Evolutionary conservation across 805 yeast genomes (phyloP), one percentile per base, ranked within the genome.

Genomic region (Suhomyces sp.): DNA sequence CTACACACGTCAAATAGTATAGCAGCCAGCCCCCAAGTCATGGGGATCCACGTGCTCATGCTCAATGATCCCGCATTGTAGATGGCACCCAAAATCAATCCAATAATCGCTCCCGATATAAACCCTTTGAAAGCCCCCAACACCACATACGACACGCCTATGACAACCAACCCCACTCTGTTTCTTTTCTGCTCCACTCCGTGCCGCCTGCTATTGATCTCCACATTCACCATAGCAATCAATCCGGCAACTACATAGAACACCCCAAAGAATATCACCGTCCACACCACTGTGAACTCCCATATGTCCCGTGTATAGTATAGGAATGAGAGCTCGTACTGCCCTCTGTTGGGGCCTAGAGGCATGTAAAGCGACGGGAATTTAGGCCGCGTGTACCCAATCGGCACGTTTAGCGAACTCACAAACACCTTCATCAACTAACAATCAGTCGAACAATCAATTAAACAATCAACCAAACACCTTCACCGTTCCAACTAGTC

Each of bases 11-110:
- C 82, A 66, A 81, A 87, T 43, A 90, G 63, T 5, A 88, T 76
- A 58, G 83, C 84, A 4, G 87, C 79, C 2, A 87, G 67, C 0
- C 84, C 96, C 83, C 92, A 89, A 50, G 87, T 80, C 57, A 93
- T 78, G 0, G 99, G 98, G 6, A 93, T 83, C 99, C 99, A 93
- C 0, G 97, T 89, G 10, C 96, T 86, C 96, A 94, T 89, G 20
- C 87, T 80, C 60, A 93, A 83, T 21, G 86, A 77, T 0, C 96
- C 96, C 0, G 96, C 84, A 50, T 79, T 75, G 69, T 92, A 92
- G 6, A 91, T 79, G 1, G 90, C 87, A 33, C 85, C 85, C 15
- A 88, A 63, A 56, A 94, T 64, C 10, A 91, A 73, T 0, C 97
- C 97, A 40, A 87, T 77, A 5, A 89, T 75, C 1, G 92, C 82